Conservation (phyloP, 2,329 filamentous ascomycete species). For the Fusarium setosum region DNA sequence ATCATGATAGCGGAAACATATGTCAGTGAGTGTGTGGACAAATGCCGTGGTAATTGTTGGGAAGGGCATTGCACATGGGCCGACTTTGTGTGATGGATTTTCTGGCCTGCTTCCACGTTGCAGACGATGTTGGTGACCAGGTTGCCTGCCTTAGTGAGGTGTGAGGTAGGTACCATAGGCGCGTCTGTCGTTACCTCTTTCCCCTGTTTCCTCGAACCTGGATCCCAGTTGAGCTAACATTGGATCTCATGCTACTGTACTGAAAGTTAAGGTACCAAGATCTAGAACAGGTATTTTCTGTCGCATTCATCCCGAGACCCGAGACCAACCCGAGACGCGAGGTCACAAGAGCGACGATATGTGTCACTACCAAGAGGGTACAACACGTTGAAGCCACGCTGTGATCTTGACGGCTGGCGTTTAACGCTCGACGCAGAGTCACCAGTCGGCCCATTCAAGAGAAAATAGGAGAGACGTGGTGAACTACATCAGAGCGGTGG, state of each 20-base stretch:
- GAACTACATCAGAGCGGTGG: constrained; percentile 20
- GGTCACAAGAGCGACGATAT: neutral
- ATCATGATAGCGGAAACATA: neutral
- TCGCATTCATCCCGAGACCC: neutral
- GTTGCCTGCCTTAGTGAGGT: neutral
- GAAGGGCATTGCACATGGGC: neutral
- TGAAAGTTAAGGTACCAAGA: constrained; percentile 9
- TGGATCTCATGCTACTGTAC: constrained; percentile 6
- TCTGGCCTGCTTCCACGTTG: neutral
- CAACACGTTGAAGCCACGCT: constrained; percentile 31
- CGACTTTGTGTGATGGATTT: constrained; percentile 1
- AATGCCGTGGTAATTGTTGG: neutral
- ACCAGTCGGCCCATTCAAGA: neutral
- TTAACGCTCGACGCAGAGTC: neutral
- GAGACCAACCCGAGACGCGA: neutral
- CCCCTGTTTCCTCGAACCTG: constrained; percentile 14
- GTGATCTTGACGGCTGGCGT: neutral
- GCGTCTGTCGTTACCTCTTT: constrained; percentile 23
- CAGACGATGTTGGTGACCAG: neutral
- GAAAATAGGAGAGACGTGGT: constrained; percentile 17
- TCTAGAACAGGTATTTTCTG: constrained; percentile 3
- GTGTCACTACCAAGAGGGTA: neutral
- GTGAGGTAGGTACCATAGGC: too few species aligned
- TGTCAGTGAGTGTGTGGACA: too few species aligned
- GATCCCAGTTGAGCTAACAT: constrained; percentile 30